These are phyloP conservation scores for Tothia fuscella DNA, from an alignment of 2,329 filamentous ascomycete species.

Conservation along the genomic window DNA sequence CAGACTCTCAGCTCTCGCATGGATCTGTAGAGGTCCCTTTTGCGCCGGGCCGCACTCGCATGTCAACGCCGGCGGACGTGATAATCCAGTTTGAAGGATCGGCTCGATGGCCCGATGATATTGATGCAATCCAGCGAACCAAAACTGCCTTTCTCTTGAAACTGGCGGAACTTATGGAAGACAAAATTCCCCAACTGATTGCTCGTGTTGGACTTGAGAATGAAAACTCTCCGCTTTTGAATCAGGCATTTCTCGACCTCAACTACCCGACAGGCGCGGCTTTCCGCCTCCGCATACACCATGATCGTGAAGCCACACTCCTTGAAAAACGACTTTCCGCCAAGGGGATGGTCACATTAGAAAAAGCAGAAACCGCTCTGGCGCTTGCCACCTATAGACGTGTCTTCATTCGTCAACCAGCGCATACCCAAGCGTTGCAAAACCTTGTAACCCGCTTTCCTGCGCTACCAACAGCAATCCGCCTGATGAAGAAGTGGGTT, in stretches of 20 bases:
- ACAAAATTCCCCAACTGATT: conserved; percentile 46
- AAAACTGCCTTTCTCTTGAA: conserved; percentile 78
- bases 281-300: conserved; percentile 79
- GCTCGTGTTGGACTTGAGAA: conserved; percentile 75
- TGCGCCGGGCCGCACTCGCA: conserved; percentile 34
- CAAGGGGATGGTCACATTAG: conserved; percentile 29
- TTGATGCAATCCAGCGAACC: conserved; percentile 81
- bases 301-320: conserved; percentile 73
- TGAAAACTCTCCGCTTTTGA: conserved; percentile 52
- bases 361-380: conserved; percentile 52
- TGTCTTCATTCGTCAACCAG: conserved; percentile 57
- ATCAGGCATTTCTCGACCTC: conserved; percentile 74
- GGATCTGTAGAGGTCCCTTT: conserved; percentile 48
- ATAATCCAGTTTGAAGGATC: conserved; percentile 89
- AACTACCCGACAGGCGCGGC: conserved; percentile 50
- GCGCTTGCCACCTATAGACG: conserved; percentile 62
- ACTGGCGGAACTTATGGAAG: conserved; percentile 60
- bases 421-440: conserved; percentile 70
- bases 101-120: conserved; percentile 82
- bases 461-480: conserved; percentile 68
- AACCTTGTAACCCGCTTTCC: conserved; percentile 71
- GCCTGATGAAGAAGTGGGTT: conserved; percentile 85
- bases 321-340: conserved; percentile 70
- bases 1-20: conserved; percentile 62
- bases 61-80: conserved; percentile 54